A percentile compares a stretch with the other conserved stretches of the same genome.
Evolutionary conservation across 345 rosid species (phyloP).

Genomic region (Camelina laxa): DNA sequence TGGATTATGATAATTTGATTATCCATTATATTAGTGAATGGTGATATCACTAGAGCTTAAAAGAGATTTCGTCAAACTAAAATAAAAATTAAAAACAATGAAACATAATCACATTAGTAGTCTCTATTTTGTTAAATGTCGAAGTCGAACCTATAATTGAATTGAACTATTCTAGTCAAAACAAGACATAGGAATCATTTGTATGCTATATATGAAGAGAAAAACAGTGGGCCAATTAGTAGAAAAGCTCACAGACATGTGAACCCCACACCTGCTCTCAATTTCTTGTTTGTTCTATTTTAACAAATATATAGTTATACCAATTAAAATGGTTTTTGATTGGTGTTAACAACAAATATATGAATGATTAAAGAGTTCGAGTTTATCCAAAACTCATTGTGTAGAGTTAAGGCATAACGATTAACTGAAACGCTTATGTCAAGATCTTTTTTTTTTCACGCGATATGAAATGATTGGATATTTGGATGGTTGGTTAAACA

Average conservation of each 20-base stretch:
- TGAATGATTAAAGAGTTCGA: background rate
- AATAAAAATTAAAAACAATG: background rate
- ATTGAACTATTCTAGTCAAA: background rate
- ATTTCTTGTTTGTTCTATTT: background rate
- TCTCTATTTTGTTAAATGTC: background rate
- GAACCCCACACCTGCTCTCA: constrained; percentile 20
- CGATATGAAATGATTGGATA: background rate
- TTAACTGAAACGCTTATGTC: constrained; percentile 15
- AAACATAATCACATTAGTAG: background rate
- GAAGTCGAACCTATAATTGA: background rate
- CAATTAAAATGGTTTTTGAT: background rate
- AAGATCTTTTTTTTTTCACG: background rate
- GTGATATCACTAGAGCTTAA: background rate
- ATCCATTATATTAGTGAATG: background rate
- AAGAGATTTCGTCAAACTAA: background rate
- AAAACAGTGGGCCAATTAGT: background rate
- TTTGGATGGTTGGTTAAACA: background rate
- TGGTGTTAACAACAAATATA: constrained; percentile 6
- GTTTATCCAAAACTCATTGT: constrained; percentile 8
- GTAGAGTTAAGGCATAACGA: background rate
- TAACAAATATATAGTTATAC: no score
- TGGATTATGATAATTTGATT: background rate
- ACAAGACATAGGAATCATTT: background rate
- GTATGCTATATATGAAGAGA: background rate
- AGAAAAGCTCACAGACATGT: constrained; percentile 17